These are phyloP conservation scores for Erodium moschatum DNA, from an alignment of 441 rosid genomes.

Conservation along the genomic window DNA sequence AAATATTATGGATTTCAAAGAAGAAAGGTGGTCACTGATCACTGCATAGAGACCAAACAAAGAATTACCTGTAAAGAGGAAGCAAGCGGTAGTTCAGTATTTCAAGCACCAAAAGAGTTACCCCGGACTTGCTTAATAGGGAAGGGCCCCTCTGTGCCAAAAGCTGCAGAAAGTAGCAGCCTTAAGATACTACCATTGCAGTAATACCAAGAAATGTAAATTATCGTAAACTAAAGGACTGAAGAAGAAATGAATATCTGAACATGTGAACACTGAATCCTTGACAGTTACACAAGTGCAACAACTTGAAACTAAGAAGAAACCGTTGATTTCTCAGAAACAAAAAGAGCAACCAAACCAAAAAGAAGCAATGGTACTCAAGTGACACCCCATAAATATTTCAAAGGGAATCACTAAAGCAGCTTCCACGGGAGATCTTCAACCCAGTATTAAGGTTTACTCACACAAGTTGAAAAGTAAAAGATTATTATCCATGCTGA, in stretches of 20 bases:
- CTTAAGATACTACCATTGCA: conserved; percentile 19
- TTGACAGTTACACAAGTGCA: neutral
- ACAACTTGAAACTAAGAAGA: conserved; percentile 5
- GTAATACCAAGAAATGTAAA: conserved; percentile 10
- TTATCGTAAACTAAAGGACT: neutral
- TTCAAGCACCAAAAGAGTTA: conserved; percentile 84
- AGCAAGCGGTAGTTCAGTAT: conserved; percentile 85
- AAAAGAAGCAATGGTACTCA: neutral
- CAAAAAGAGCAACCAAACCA: neutral
- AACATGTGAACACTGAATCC: neutral
- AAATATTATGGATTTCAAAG: conserved; percentile 13
- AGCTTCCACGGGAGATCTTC: neutral
- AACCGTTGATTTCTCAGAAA: neutral
- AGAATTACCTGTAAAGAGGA: conserved; percentile 81
- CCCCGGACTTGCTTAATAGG: conserved; percentile 80
- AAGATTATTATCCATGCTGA: no score
- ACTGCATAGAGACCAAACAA: conserved; percentile 2
- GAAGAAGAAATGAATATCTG: conserved; percentile 14
- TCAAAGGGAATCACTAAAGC: neutral
- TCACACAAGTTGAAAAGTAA: no score
- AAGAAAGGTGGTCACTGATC: conserved; percentile 14
- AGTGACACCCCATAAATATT: neutral
- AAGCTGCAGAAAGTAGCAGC: conserved; percentile 47
- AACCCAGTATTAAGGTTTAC: no score
- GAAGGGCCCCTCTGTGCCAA: conserved; percentile 83